Evolutionary conservation across 768 basidiomycete genomes (phyloP).

Genomic region (Phlebiopsis flavidoalba): DNA sequence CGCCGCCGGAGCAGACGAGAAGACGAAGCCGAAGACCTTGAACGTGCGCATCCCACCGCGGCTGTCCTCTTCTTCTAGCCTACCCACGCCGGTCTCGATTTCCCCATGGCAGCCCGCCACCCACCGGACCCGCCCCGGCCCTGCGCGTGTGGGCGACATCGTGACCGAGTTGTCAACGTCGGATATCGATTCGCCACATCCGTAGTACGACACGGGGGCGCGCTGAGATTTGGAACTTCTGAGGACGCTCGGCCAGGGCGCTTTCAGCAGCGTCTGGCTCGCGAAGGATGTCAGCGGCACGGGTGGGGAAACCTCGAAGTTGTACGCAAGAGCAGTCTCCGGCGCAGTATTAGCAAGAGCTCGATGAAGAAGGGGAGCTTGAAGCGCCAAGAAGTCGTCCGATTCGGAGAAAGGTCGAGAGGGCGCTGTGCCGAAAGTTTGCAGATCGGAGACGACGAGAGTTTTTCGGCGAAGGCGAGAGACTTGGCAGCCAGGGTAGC

Average conservation of each 20-base stretch:
- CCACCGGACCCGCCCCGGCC: conserved; percentile 10
- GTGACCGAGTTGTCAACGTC: background rate
- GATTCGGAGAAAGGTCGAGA: conserved; percentile 13
- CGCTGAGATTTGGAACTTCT: conserved; percentile 40
- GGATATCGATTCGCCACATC: conserved; percentile 1
- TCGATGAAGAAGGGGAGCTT: conserved; percentile 9
- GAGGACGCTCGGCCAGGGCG: conserved; percentile 58
- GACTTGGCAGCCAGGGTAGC: conserved; percentile 7
- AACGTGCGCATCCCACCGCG: conserved; percentile 5
- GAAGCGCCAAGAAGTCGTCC: conserved; percentile 14
- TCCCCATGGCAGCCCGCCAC: conserved; percentile 4
- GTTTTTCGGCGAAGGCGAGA: conserved; percentile 6
- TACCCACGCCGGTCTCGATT: conserved; percentile 12
- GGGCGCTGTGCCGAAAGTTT: conserved; percentile 8
- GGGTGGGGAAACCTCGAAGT: conserved; percentile 23
- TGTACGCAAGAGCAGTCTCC: conserved; percentile 19
- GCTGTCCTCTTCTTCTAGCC: conserved; percentile 1
- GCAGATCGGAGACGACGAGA: background rate
- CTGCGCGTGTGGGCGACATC: background rate
- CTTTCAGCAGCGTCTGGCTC: conserved; percentile 75
- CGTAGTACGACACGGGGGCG: conserved; percentile 10
- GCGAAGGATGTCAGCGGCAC: conserved; percentile 34
- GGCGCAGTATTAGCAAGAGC: conserved; percentile 19
- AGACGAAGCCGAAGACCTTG: conserved; percentile 2
- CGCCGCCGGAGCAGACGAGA: background rate